A percentile compares a stretch with the other conserved stretches of the same genome.
phyloP scores from a whole-genome alignment of 1,284 basidiomycete species.

The Ustilago tritici region DNA sequence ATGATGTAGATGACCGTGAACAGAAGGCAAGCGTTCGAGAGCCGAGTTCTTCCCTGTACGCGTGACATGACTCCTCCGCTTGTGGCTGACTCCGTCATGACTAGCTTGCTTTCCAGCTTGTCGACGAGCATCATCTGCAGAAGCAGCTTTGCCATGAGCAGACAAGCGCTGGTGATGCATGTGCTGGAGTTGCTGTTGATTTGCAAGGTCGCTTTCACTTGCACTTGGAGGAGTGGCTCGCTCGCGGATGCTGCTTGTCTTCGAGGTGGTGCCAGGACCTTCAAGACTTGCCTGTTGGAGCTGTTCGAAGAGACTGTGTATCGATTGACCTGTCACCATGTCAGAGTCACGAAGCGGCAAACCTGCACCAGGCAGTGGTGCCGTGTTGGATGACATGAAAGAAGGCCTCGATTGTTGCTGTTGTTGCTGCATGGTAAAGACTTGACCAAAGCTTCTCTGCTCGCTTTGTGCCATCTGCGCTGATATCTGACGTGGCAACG shows the following conservation, averaged over 20 bases:
- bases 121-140: slow-evolving; percentile 53
- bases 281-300: slow-evolving; percentile 44
- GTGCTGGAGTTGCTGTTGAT: slow-evolving; percentile 29
- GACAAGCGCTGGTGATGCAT: slow-evolving; percentile 19
- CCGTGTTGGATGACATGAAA: slow-evolving; percentile 41
- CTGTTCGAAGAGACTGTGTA: slow-evolving; percentile 50
- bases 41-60: slow-evolving; percentile 50
- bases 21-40: slow-evolving; percentile 43
- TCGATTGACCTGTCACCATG: slow-evolving; percentile 48
- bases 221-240: slow-evolving; percentile 46
- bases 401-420: slow-evolving; percentile 40
- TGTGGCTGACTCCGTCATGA: slow-evolving; percentile 39
- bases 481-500: slow-evolving; percentile 18
- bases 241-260: slow-evolving; percentile 36
- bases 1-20: slow-evolving; percentile 48
- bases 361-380: slow-evolving; percentile 36
- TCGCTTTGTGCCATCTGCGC: slow-evolving; percentile 15
- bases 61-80: slow-evolving; percentile 49
- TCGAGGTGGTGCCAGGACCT: slow-evolving; percentile 30
- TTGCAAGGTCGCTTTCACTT: slow-evolving; percentile 37
- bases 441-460: slow-evolving; percentile 29
- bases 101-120: slow-evolving; percentile 43
- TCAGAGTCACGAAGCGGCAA: slow-evolving; percentile 29
- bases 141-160: slow-evolving; percentile 35
- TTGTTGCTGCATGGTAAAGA: slow-evolving; percentile 33